phyloP scores from a whole-genome alignment of 1,284 basidiomycete genomes.

The Marasmius tenuissimus region DNA sequence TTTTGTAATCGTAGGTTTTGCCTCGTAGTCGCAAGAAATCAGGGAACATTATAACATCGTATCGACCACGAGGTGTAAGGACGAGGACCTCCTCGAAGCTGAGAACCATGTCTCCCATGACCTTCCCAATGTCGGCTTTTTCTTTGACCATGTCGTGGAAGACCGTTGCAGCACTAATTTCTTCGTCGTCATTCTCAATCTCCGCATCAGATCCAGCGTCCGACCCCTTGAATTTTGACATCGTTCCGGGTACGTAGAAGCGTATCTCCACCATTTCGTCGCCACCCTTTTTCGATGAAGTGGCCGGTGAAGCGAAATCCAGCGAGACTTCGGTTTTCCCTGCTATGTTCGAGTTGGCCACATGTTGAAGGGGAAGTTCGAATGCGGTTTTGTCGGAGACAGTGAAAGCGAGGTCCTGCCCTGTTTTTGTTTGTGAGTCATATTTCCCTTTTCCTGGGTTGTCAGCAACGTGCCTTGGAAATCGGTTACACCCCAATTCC shows the following conservation, averaged over 20 bases:
- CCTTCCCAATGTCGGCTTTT: constrained; percentile 93
- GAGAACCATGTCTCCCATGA: constrained; percentile 90
- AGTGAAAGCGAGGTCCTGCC: constrained; percentile 87
- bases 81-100: constrained; percentile 98
- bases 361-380: constrained; percentile 84
- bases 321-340: constrained; percentile 97
- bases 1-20: constrained; percentile 99
- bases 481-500: constrained; percentile 98
- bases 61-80: constrained; percentile 93
- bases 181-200: constrained; percentile 68
- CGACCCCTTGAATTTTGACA: constrained; percentile 68
- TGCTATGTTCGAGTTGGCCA: constrained; percentile 98
- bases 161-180: constrained; percentile 89
- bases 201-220: constrained; percentile 76
- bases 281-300: constrained; percentile 48
- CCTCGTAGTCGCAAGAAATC: constrained; percentile 93
- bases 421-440: constrained; percentile 38
- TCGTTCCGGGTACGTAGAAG: constrained; percentile 91
- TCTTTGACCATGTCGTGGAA: constrained; percentile 98
- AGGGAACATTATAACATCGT: constrained; percentile 97
- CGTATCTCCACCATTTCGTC: constrained; percentile 97
- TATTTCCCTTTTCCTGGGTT: background rate
- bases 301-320: constrained; percentile 75
- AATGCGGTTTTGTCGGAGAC: constrained; percentile 92
- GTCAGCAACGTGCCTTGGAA: constrained; percentile 72